These are phyloP conservation scores for Cucurbita moschata DNA, from an alignment of 306 rosid species.

Conservation along the genomic window DNA sequence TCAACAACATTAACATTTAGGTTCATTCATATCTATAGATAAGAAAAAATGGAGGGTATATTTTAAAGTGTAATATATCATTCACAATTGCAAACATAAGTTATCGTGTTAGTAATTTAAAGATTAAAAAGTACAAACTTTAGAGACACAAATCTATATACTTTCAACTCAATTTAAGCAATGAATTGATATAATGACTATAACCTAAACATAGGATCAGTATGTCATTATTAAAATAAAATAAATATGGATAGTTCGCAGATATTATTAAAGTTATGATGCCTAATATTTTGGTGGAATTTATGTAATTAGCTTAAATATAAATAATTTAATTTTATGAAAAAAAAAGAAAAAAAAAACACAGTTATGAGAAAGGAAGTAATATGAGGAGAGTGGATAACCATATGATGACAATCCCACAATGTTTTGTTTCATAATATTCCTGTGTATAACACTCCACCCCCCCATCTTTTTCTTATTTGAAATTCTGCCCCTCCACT, in stretches of 20 bases:
- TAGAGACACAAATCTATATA: neutral
- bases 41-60: no score
- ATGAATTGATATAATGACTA: neutral
- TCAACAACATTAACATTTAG: neutral
- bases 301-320: no score
- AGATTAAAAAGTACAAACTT: neutral
- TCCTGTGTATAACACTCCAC: neutral
- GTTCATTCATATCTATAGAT: no score
- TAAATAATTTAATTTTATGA: no score
- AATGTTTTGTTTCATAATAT: neutral
- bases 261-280: neutral
- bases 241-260: no score
- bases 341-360: no score
- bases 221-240: neutral
- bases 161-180: neutral
- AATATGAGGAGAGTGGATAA: neutral
- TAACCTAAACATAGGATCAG: neutral
- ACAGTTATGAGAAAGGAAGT: neutral
- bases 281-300: no score
- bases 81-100: no score
- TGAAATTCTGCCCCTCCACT: neutral
- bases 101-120: neutral
- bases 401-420: neutral
- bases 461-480: neutral
- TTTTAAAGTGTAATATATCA: neutral